These are phyloP conservation scores for Aureobasidium zeae DNA, from an alignment of 2,329 filamentous ascomycete genomes.

Conservation along the genomic window DNA sequence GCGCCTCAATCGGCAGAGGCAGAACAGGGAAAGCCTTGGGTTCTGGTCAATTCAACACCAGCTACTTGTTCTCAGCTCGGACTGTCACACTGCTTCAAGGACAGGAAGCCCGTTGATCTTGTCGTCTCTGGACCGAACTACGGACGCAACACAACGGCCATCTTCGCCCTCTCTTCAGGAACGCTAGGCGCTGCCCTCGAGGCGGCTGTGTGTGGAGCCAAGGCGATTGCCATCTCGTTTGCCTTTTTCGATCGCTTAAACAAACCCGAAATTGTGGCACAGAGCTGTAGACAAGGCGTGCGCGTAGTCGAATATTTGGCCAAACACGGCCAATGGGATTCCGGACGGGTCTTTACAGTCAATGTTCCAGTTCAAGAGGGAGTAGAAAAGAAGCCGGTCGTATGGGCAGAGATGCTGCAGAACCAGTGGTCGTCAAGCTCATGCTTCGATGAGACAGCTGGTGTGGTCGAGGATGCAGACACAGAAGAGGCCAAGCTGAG, in stretches of 20 bases:
- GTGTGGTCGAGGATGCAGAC: slow-evolving; percentile 49
- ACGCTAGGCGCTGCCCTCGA: slow-evolving; percentile 44
- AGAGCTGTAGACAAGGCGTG: slow-evolving; percentile 64
- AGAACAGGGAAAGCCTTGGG: slow-evolving; percentile 38
- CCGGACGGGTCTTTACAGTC: slow-evolving; percentile 68
- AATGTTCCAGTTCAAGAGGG: slow-evolving; percentile 76
- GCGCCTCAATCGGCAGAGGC: slow-evolving; percentile 4
- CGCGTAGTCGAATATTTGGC: slow-evolving; percentile 70
- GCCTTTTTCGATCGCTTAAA: slow-evolving; percentile 84
- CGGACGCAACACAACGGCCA: slow-evolving; percentile 39
- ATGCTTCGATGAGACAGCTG: slow-evolving; percentile 73
- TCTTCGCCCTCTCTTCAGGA: slow-evolving; percentile 41
- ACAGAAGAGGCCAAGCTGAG: slow-evolving; percentile 64
- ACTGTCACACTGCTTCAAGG: slow-evolving; percentile 38
- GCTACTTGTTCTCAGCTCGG: slow-evolving; percentile 43
- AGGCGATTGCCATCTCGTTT: slow-evolving; percentile 73
- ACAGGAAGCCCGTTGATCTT: slow-evolving; percentile 37
- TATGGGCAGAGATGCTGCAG: slow-evolving; percentile 82
- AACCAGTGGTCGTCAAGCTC: slow-evolving; percentile 82
- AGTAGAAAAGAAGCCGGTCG: slow-evolving; percentile 49
- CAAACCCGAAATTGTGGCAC: slow-evolving; percentile 69
- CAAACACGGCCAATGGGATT: slow-evolving; percentile 59
- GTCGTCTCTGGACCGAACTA: slow-evolving; percentile 41
- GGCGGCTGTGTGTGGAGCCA: slow-evolving; percentile 38
- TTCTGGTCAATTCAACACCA: slow-evolving; percentile 42